These are phyloP conservation scores for Funneliformis mosseae DNA, from an alignment of 192 early-diverging fungal genomes.

Conservation along the genomic window DNA sequence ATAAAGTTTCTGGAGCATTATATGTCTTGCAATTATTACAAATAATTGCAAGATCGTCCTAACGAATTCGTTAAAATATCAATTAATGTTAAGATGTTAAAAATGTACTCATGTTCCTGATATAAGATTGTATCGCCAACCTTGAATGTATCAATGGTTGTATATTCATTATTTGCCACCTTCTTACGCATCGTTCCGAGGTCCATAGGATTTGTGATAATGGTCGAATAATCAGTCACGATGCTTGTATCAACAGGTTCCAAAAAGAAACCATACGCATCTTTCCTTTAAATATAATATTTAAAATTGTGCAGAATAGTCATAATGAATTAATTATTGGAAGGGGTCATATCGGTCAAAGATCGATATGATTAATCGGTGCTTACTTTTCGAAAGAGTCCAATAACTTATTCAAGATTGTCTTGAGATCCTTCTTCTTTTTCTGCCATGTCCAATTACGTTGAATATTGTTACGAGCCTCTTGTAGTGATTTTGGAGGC, in stretches of 20 bases:
- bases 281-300: slow-evolving; percentile 52
- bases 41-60: slow-evolving; percentile 76
- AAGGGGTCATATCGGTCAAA: no score
- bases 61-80: neutral
- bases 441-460: slow-evolving; percentile 17
- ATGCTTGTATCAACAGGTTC: slow-evolving; percentile 79
- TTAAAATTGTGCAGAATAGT: neutral
- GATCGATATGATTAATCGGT: no score
- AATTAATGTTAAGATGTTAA: neutral
- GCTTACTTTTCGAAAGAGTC: slow-evolving; percentile 22
- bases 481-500: slow-evolving; percentile 13
- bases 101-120: neutral
- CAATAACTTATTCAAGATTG: slow-evolving; percentile 13
- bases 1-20: slow-evolving; percentile 81
- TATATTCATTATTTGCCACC: slow-evolving; percentile 63
- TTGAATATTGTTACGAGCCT: neutral
- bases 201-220: slow-evolving; percentile 90
- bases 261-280: slow-evolving; percentile 86
- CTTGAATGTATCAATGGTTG: slow-evolving; percentile 65
- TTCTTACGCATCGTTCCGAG: slow-evolving; percentile 86
- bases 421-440: slow-evolving; percentile 18
- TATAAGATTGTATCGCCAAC: neutral
- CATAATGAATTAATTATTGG: no score
- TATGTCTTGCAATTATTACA: slow-evolving; percentile 81
- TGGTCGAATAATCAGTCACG: slow-evolving; percentile 78